Base-by-base conservation (phyloP, 805 yeast species). In the Candida easanensis region DNA sequence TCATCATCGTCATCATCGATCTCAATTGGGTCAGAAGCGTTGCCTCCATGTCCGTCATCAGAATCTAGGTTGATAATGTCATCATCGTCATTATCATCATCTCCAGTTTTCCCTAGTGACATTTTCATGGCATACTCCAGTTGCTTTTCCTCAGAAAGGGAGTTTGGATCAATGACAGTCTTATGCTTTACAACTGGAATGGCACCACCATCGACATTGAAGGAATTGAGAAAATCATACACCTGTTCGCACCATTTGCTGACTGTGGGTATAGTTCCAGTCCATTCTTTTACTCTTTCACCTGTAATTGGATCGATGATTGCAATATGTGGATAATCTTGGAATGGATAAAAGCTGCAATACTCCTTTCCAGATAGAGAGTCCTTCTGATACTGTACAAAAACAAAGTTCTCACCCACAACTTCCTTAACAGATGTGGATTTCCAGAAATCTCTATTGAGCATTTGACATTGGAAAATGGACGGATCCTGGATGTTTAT, bases 301-400 rank as follows among this genome's bases (percentile, higher is more conserved):
- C 98, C 98, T 0, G 99, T 93, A 61, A 90, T 79, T 2, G 99
- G 97, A 58, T 93, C 99, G 38, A 93, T 61, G 31, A 93, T 86
- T 1, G 97, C 86, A 33, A 93, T 81, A 61, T 93, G 97, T 1
- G 99, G 99, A 60, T 68, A 84, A 19, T 74, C 76, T 2, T 70
- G 65, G 36, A 86, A 73, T 3, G 84, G 82, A 61, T 93, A 90
- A 56, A 85, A 83, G 49, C 84, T 81, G 16, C 73, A 55, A 60
- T 88, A 93, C 47, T 73, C 76, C 49, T 72, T 71, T 2, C 97
- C 98, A 46, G 77, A 81, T 7, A 78, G 77, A 2, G 93, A 82
- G 55, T 86, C 95, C 39, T 73, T 73, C 48, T 84, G 89, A 61
- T 84, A 91, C 63, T 93, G 99, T 45, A 93, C 64, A 57, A 93